Conservation (phyloP, 352 stramenopile genomes). For the Pythium scleroteichum region DNA sequence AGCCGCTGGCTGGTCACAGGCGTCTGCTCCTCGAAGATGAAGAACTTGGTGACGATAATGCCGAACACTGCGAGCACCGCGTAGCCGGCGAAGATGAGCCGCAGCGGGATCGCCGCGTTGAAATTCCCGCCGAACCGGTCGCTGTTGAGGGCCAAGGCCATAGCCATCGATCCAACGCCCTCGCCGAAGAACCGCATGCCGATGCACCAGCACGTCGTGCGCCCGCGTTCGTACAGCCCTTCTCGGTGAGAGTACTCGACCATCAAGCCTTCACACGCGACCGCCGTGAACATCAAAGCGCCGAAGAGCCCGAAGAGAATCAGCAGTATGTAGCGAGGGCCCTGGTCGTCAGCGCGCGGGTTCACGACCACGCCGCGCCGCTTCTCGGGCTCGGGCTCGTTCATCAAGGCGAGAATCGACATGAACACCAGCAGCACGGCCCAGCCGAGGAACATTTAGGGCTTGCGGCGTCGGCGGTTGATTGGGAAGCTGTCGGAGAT, state of each 20-base stretch:
- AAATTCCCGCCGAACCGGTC: constrained; percentile 22
- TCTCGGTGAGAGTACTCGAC: constrained; percentile 29
- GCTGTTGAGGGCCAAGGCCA: constrained; percentile 12
- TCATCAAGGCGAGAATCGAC: constrained; percentile 22
- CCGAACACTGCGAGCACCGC: constrained; percentile 5
- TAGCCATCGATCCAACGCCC: constrained; percentile 2
- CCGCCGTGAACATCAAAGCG: constrained; percentile 5
- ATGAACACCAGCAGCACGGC: constrained; percentile 13
- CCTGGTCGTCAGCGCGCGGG: background rate
- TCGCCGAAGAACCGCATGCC: constrained; percentile 17
- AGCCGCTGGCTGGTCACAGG: constrained; percentile 9
- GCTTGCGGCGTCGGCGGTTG: constrained; percentile 30
- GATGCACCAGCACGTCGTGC: constrained; percentile 16
- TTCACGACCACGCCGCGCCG: background rate
- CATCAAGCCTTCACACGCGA: constrained; percentile 22
- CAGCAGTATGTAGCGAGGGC: constrained; percentile 15
- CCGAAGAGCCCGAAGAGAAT: constrained; percentile 15
- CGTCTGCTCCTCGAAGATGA: constrained; percentile 7
- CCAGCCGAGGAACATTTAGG: constrained; percentile 37
- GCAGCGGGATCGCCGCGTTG: constrained; percentile 8
- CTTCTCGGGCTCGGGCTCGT: background rate
- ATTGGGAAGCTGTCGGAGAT: constrained; percentile 1
- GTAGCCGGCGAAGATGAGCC: constrained; percentile 9
- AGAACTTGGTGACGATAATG: constrained; percentile 15
- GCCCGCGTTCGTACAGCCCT: constrained; percentile 16